Conservation (phyloP, 225 moss, liverwort and hornwort species). For the Asterella californica region DNA sequence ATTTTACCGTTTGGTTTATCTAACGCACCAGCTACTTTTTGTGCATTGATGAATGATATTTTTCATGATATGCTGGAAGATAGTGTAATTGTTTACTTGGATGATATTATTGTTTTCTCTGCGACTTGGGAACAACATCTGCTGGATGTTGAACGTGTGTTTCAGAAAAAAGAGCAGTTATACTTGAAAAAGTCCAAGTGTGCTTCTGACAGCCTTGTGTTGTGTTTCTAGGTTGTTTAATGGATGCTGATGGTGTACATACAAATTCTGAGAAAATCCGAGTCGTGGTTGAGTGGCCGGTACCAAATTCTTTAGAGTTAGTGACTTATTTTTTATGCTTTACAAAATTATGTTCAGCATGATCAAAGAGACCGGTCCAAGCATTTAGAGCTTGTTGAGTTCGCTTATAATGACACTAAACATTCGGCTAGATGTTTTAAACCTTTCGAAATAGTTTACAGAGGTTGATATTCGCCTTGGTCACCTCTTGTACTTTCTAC, state of each 20-base stretch:
- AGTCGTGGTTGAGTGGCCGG: not conserved
- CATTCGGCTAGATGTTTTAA: too few relatives aligned
- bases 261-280: too few relatives aligned
- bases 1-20: constrained; percentile 13
- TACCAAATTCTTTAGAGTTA: not conserved
- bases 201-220: not conserved
- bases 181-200: not conserved
- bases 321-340: not conserved
- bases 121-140: not conserved
- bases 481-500: too few relatives aligned
- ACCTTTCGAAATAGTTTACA: too few relatives aligned
- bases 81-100: not conserved
- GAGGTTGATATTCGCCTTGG: too few relatives aligned
- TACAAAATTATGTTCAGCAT: too few relatives aligned
- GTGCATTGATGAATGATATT: constrained; percentile 22
- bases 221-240: not conserved
- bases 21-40: constrained; percentile 24
- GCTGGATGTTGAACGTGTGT: not conserved
- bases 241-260: too few relatives aligned
- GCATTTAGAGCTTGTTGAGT: not conserved
- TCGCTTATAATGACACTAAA: too few relatives aligned
- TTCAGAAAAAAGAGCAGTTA: not conserved
- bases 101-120: constrained; percentile 9
- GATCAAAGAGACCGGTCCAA: too few relatives aligned
- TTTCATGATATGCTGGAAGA: constrained; percentile 2